phyloP scores from a whole-genome alignment of 1,284 basidiomycete species.

The Leccinum colubrinum region DNA sequence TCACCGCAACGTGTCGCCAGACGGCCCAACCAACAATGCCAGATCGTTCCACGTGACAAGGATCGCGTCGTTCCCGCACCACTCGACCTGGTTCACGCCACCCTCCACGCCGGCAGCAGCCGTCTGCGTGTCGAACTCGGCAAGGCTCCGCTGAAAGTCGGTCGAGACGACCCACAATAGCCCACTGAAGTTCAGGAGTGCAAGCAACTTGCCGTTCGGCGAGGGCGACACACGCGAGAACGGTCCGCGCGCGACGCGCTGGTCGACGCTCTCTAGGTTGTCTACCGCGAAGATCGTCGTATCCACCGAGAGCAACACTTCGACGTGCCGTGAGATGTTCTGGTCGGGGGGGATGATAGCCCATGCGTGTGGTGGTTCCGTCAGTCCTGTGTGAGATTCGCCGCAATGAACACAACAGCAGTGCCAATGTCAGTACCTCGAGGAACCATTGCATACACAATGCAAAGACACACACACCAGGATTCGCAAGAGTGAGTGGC shows the following conservation, averaged over 20 bases:
- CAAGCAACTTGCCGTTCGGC: conserved; percentile 92
- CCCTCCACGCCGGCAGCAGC: conserved; percentile 55
- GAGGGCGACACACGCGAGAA: conserved; percentile 87
- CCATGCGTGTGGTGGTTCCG: conserved; percentile 80
- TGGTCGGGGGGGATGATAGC: conserved; percentile 83
- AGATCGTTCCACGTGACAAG: conserved; percentile 82
- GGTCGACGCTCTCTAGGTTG: conserved; percentile 84
- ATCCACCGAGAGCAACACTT: conserved; percentile 80
- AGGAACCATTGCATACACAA: conserved; percentile 9
- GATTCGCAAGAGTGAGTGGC: conserved; percentile 63
- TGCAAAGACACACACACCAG: conserved; percentile 41
- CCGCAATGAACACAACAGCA: neutral
- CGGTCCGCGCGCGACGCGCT: conserved; percentile 86
- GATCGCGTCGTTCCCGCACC: conserved; percentile 97
- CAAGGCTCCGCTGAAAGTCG: conserved; percentile 88
- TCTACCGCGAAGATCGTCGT: conserved; percentile 81
- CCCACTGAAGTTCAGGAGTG: conserved; percentile 73
- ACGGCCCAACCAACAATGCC: conserved; percentile 87
- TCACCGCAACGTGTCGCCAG: conserved; percentile 84
- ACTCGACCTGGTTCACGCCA: conserved; percentile 71
- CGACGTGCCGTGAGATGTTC: conserved; percentile 82
- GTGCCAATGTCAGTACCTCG: neutral
- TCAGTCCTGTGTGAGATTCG: conserved; percentile 48
- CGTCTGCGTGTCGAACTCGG: conserved; percentile 74
- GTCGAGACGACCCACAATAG: conserved; percentile 90